Evolutionary conservation across 2,329 filamentous ascomycete genomes (phyloP), one percentile per base, ranked within the genome.

Genomic region (Xylariaceae sp.): DNA sequence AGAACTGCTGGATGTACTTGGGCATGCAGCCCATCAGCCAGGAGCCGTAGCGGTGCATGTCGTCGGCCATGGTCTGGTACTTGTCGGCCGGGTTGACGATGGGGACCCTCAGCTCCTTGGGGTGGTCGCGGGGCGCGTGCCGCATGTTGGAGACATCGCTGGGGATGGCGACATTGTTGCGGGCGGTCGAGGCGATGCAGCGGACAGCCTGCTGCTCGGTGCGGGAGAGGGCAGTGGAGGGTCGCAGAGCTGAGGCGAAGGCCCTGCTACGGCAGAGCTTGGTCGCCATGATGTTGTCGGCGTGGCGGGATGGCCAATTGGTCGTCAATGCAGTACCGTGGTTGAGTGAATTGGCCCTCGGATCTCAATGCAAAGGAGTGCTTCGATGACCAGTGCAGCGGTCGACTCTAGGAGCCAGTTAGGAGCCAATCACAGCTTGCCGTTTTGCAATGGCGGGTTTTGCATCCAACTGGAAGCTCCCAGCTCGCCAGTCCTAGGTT

Each of bases 1-100:
- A 95, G 76, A 97, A 97, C 75, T 99, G 94, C 76, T 99, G 95
- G 63, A 99, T 83, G 74, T 96, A 96, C 78, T 96, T 97, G 63
- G 94, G 95, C 66, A 99, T 74, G 71, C 89, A 95, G 60, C 90
- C 91, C 83, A 99, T 92, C 65, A 99, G 76, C 81, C 96, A 99
- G 67, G 95, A 85, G 65, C 94, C 94, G 68, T 99, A 99, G 65
- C 85, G 87, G 78, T 99, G 94, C 67, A 97, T 78, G 67, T 86
- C 81, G 59, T 95, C 88, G 60, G 88, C 83, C 75, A 92, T 94
- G 67, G 88, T 85, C 68, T 86, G 79, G 73, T 90, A 95, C 73
- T 94, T 95, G 79, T 97, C 94, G 70, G 89, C 82, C 33, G 92
- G 91, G 74, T 97, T 96, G 64, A 96, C 81, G 62, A 95, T 75